phyloP scores from a whole-genome alignment of 1,284 basidiomycete genomes.

The Irpex rosettiformis region DNA sequence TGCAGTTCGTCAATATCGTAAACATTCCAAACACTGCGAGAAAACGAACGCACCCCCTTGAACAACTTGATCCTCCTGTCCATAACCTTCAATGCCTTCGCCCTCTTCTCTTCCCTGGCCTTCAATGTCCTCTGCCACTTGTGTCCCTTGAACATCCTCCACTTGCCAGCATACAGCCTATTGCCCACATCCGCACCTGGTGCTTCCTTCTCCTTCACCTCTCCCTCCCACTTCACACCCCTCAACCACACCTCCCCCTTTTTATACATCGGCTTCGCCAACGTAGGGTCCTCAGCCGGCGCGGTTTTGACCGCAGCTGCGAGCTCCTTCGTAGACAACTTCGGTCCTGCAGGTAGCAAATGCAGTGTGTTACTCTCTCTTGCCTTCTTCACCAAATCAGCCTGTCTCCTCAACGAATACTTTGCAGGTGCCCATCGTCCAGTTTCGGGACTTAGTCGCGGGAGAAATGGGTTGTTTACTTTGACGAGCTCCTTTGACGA shows the following conservation, averaged over 20 bases:
- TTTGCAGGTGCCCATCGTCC: conserved; percentile 66
- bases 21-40: background rate
- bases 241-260: conserved; percentile 31
- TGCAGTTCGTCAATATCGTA: background rate
- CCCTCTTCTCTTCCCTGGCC: conserved; percentile 41
- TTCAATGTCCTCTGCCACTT: conserved; percentile 65
- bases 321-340: conserved; percentile 30
- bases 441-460: conserved; percentile 53
- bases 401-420: conserved; percentile 71
- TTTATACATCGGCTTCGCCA: conserved; percentile 1
- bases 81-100: conserved; percentile 66
- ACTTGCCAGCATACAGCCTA: conserved; percentile 67
- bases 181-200: conserved; percentile 53
- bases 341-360: conserved; percentile 64
- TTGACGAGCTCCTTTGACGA: conserved; percentile 12
- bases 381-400: conserved; percentile 72
- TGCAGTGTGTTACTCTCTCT: conserved; percentile 47
- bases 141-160: conserved; percentile 85
- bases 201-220: conserved; percentile 43
- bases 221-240: conserved; percentile 56
- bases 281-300: background rate
- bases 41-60: conserved; percentile 51
- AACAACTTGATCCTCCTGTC: conserved; percentile 54
- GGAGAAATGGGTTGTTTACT: conserved; percentile 62
- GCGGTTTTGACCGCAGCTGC: conserved; percentile 5